A percentile compares a stretch with the other conserved stretches of the same genome.
Evolutionary conservation across 2,329 filamentous ascomycete species (phyloP).

Genomic region (Conoideocrella luteorostrata): DNA sequence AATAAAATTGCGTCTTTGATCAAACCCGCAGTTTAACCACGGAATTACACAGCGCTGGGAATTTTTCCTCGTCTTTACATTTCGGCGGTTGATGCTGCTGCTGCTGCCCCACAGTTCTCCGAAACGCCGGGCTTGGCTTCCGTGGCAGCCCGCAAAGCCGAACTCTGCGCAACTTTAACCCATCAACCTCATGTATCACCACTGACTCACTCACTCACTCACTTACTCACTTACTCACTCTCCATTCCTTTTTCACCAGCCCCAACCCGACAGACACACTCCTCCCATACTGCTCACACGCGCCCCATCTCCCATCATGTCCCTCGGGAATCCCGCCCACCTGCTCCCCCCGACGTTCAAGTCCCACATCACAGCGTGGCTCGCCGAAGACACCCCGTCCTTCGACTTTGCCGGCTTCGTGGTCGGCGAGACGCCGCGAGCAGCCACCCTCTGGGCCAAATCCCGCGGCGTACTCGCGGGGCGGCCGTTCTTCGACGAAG

Average conservation of each 20-base stretch:
- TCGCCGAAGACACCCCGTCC: constrained; percentile 91
- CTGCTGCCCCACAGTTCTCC: constrained; percentile 1
- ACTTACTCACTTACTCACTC: neutral
- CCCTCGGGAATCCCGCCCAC: constrained; percentile 45
- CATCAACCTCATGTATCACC: too few relatives aligned
- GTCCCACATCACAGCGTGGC: constrained; percentile 72
- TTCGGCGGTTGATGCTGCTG: too few relatives aligned
- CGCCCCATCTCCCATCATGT: too few relatives aligned
- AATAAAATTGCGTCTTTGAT: too few relatives aligned
- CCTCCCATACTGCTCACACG: too few relatives aligned
- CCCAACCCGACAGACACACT: neutral
- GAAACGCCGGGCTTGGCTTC: neutral
- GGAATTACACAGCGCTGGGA: too few relatives aligned
- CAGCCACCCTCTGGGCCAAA: constrained; percentile 63
- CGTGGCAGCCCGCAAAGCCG: neutral
- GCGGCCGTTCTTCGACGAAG: constrained; percentile 90
- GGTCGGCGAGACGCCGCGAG: constrained; percentile 64
- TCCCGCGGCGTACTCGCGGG: constrained; percentile 79
- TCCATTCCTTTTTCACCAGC: neutral
- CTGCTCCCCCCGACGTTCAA: constrained; percentile 85
- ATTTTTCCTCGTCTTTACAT: too few relatives aligned
- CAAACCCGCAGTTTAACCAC: too few relatives aligned
- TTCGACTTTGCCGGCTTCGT: constrained; percentile 98
- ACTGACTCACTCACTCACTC: neutral
- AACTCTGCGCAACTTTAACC: neutral